phyloP scores from a whole-genome alignment of 106 monocot species.

The Allium sativum region DNA sequence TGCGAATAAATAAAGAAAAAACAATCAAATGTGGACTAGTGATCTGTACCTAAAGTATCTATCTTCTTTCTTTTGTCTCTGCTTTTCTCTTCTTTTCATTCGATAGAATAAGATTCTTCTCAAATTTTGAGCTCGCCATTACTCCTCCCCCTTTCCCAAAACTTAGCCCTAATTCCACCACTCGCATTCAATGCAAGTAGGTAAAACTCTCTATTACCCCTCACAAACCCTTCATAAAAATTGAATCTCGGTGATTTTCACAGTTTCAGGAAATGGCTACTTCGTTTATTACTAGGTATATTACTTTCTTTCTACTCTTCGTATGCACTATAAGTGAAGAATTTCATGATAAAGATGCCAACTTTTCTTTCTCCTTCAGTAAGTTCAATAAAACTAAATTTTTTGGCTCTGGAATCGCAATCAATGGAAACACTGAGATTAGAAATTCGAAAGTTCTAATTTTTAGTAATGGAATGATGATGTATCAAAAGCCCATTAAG shows the following conservation, averaged over 20 bases:
- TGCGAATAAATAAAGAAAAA: not conserved
- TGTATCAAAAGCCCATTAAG: conserved; percentile 25
- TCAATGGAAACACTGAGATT: conserved; percentile 36
- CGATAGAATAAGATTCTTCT: conserved; percentile 5
- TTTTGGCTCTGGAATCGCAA: conserved; percentile 21
- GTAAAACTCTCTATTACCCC: too few relatives aligned
- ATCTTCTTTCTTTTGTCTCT: not conserved
- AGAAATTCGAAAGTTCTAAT: conserved; percentile 24
- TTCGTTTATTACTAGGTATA: conserved; percentile 7
- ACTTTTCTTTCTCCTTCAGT: conserved; percentile 44
- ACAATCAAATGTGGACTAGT: not conserved
- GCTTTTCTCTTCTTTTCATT: not conserved
- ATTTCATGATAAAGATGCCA: conserved; percentile 1
- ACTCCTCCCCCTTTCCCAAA: not conserved
- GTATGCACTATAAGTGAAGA: not conserved
- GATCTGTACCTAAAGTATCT: not conserved
- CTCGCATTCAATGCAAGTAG: not conserved
- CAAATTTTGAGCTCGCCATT: conserved; percentile 2
- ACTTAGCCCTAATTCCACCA: not conserved
- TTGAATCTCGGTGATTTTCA: too few relatives aligned
- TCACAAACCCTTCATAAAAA: too few relatives aligned
- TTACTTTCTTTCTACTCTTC: conserved; percentile 3
- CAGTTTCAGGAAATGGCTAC: conserved; percentile 7
- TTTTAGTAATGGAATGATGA: conserved; percentile 22
- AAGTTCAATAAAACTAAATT: conserved; percentile 13